A percentile compares a stretch with the other conserved stretches of the same genome.
Conservation (phyloP, 2,329 filamentous ascomycete genomes). For the Pleomassaria siparia region DNA sequence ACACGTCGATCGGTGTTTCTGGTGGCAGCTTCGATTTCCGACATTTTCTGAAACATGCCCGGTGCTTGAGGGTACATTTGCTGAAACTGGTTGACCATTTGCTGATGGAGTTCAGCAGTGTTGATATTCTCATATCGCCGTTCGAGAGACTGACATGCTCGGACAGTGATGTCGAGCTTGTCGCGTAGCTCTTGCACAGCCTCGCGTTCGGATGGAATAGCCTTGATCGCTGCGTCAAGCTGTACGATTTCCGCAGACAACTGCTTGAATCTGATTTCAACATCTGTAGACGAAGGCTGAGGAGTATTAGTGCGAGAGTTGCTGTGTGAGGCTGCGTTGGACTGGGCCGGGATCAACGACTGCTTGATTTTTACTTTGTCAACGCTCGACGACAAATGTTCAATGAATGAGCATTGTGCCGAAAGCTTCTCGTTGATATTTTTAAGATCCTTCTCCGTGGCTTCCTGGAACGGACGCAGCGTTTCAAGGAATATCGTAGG, state of each 20-base stretch:
- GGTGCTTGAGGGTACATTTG: conserved; percentile 17
- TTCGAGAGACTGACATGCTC: conserved; percentile 16
- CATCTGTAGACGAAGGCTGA: background rate
- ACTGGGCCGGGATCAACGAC: background rate
- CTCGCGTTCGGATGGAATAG: background rate
- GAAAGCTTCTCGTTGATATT: background rate
- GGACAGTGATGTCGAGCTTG: background rate
- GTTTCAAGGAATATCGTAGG: background rate
- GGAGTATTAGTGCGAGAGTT: background rate
- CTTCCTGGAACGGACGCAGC: background rate
- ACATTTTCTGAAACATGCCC: too few species aligned
- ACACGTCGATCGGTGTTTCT: too few species aligned
- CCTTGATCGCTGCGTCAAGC: background rate
- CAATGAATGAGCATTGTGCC: background rate
- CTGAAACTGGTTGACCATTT: conserved; percentile 27
- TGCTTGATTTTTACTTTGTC: background rate
- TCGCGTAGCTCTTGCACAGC: background rate
- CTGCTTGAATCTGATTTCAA: background rate
- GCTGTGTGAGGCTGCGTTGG: background rate
- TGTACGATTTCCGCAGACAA: background rate
- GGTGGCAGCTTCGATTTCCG: too few species aligned
- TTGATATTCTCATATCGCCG: conserved; percentile 30
- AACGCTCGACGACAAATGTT: background rate
- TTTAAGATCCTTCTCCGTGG: background rate
- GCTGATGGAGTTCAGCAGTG: conserved; percentile 21